These are phyloP conservation scores for Jackrogersella multiformis DNA, from an alignment of 495 filamentous ascomycete species.

Conservation along the genomic window DNA sequence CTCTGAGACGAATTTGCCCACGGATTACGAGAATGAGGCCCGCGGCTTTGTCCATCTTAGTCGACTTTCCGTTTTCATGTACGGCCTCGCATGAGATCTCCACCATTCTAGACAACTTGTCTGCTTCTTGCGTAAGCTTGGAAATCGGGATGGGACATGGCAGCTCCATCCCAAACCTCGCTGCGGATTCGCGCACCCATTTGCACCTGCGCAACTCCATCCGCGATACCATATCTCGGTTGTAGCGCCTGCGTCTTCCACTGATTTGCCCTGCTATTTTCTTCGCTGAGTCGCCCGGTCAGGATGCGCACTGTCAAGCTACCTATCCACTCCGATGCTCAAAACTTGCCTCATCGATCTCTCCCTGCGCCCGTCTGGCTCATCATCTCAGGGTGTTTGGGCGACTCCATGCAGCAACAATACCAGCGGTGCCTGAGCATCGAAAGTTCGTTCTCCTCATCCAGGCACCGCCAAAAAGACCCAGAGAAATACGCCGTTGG, in stretches of 20 bases:
- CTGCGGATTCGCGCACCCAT: not conserved
- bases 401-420: constrained; percentile 15
- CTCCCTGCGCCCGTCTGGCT: constrained; percentile 7
- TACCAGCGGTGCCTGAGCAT: constrained; percentile 29
- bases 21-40: constrained; percentile 3
- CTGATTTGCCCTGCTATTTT: constrained; percentile 17
- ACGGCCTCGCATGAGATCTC: constrained; percentile 7
- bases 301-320: not conserved
- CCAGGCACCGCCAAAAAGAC: constrained; percentile 45
- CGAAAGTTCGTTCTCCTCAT: constrained; percentile 29
- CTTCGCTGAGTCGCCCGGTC: not conserved
- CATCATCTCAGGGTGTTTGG: not conserved
- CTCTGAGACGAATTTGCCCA: not conserved
- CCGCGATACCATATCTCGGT: constrained; percentile 15
- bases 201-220: constrained; percentile 21
- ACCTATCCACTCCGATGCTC: constrained; percentile 10
- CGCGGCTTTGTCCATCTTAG: constrained; percentile 9
- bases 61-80: constrained; percentile 18
- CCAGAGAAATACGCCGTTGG: constrained; percentile 45
- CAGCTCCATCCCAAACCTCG: not conserved
- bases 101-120: constrained; percentile 15
- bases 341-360: constrained; percentile 28
- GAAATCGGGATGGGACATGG: constrained; percentile 19
- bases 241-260: constrained; percentile 21
- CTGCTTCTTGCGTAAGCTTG: constrained; percentile 12